Base-by-base conservation (phyloP, 2,329 filamentous ascomycete genomes). In the Talaromyces funiculosus region DNA sequence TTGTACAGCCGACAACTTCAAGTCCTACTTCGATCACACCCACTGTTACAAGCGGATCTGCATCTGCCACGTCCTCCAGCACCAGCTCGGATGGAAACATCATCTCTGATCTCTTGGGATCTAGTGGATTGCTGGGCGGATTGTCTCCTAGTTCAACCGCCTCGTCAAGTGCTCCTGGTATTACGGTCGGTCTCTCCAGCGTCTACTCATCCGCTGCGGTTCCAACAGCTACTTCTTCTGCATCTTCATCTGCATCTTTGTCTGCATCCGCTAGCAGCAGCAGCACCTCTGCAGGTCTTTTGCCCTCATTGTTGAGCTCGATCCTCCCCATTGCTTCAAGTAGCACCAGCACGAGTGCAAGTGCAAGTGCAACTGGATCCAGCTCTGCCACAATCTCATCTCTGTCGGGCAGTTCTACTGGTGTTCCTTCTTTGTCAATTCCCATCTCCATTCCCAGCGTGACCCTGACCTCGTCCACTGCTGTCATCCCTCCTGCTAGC, bases 181-280 rank as follows among this genome's bases (percentile, higher is more conserved):
- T 62, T 31, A 63, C 62, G 2, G 60, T 62, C 12, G 62, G 62
- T 16, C 51, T 62, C 16, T 63, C 62, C 6, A 62, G 60, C 49
- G 38, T 62, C 16, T 54, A 51, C 47, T 59, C 60, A 16, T 20
- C 57, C 16, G 31, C 55, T 16, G 18, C 47, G 3, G 53, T 45
- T 24, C 31, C 49, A 16, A 55, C 49, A 26, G 51, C 61, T 24
- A 60, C 57, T 37, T 54, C 60, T 1, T 37, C 57, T 22, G 57
- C 40, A 5, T 31, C 53, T 43, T 38, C 54, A n/a, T 24, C 42
- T 16, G 20, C 42, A 14, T 51, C 45, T 33, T 24, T 4, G 10
- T 57, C 54, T 60, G 51, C 35, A 18, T 54, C 51, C n/a, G 31
- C 51, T 29, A 54, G 51, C 33, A 33, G 9, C 47, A 54, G 16